Conservation (phyloP, 495 filamentous ascomycete species). For the Trichoderma virens region DNA sequence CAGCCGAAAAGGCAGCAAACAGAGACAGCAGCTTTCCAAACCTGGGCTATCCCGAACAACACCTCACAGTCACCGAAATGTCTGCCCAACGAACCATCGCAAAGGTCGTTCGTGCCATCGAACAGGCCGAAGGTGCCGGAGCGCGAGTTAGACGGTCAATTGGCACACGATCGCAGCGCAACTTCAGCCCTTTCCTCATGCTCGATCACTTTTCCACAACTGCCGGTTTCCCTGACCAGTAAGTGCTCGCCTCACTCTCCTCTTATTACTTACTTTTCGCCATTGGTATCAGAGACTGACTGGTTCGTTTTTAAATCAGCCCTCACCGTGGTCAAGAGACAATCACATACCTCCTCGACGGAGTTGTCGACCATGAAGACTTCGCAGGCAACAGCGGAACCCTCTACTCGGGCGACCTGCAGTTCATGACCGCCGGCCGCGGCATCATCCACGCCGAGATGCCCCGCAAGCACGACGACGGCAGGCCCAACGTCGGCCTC, state of each 20-base stretch:
- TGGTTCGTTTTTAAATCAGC: constrained; percentile 17
- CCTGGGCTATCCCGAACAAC: constrained; percentile 12
- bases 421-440: constrained; percentile 94
- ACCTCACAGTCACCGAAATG: constrained; percentile 43
- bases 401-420: constrained; percentile 76
- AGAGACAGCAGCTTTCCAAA: not conserved
- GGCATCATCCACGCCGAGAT: constrained; percentile 98
- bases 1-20: not conserved
- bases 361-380: constrained; percentile 90
- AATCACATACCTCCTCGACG: constrained; percentile 82
- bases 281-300: not conserved
- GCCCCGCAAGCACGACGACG: constrained; percentile 74
- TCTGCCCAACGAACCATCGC: constrained; percentile 66
- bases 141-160: constrained; percentile 84
- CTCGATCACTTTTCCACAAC: constrained; percentile 87
- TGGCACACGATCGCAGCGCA: constrained; percentile 72
- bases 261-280: not conserved
- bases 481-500: constrained; percentile 73
- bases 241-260: not conserved
- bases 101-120: constrained; percentile 72
- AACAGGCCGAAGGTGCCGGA: constrained; percentile 85
- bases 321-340: constrained; percentile 56
- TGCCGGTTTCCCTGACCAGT: constrained; percentile 82
- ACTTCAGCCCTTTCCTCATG: constrained; percentile 95
- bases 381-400: constrained; percentile 85